Evolutionary conservation across 108 stramenopile genomes (phyloP), one percentile per base, ranked within the genome.

Genomic region (Stephanodiscus minutulus): DNA sequence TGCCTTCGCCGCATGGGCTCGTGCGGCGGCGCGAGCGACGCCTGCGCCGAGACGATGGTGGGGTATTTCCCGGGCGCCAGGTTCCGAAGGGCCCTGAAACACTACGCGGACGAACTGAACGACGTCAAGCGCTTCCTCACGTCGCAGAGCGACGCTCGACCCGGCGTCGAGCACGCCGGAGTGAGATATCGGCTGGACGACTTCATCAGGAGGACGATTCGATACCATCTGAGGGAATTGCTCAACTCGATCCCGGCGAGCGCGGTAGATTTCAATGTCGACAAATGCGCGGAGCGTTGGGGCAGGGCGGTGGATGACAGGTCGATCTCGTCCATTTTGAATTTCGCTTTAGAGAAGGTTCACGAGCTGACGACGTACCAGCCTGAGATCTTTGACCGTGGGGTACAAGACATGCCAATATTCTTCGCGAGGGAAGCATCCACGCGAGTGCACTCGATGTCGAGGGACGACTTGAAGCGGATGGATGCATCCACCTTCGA

Each of bases 281-380:
- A 48, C 21, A 44, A 31, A 56, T 70, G 82, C 56, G 64, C 64
- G 24, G 65, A 59, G 56, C 61, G 72, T 15, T 73, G 83, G 73
- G 68, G 61, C 24, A 69, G 81, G 24, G 83, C 82, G 20, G 76
- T 75, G 1, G 80, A 73, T 11, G 85, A 86, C 67, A 47, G 85
- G 35, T 82, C 83, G n/a, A 72, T 86, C 8, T 86, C 85, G 7
- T 82, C 83, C 4, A 76, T 86, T 0, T 68, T 86, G 36, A 77
- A 71, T 57, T 69, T 64, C 28, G 76, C 85, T 8, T 59, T 84
- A 0, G 68, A 82, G 64, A 70, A 58, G 36, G 73, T 86, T 33
- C 15, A 80, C 59, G 68, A 76, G 18, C 68, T 81, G 20, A 36
- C 66, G 44, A 22, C 54, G 17, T 5, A 17, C 3, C 37, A 70